These are phyloP conservation scores for Biscogniauxia sp. DNA, from an alignment of 2,329 filamentous ascomycete species.

Conservation along the genomic window DNA sequence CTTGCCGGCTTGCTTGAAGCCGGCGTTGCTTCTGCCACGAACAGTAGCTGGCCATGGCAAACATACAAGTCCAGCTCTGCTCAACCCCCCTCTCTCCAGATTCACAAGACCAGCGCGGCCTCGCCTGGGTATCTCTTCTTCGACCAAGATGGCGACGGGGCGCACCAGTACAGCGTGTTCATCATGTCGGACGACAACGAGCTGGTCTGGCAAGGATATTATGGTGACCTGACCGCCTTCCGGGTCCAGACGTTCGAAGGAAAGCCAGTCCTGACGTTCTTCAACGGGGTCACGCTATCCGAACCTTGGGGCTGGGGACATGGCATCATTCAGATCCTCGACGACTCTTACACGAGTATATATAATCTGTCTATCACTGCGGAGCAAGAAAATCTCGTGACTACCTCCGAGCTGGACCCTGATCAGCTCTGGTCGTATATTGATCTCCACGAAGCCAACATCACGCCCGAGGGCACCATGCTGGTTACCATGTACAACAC, in stretches of 20 bases:
- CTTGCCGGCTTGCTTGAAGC: constrained; percentile 4
- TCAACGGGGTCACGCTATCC: constrained; percentile 26
- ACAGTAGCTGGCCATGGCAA: constrained; percentile 22
- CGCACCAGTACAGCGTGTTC: constrained; percentile 22
- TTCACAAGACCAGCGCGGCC: constrained; percentile 17
- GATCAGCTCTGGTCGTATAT: constrained; percentile 16
- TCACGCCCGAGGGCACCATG: constrained; percentile 31
- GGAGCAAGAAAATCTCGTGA: constrained; percentile 12
- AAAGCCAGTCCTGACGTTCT: constrained; percentile 31
- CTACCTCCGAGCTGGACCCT: constrained; percentile 11
- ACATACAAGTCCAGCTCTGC: constrained; percentile 19
- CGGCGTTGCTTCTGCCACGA: constrained; percentile 6
- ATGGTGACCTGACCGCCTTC: constrained; percentile 25
- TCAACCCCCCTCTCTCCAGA: constrained; percentile 18
- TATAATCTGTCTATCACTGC: constrained; percentile 20
- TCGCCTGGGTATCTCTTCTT: constrained; percentile 23
- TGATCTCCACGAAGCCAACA: constrained; percentile 34
- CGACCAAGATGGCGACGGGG: constrained; percentile 20
- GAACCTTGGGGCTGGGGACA: constrained; percentile 31
- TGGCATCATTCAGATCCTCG: constrained; percentile 31
- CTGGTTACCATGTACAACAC: constrained; percentile 31
- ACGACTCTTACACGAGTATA: constrained; percentile 29
- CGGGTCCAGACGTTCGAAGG: constrained; percentile 30
- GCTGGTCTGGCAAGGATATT: constrained; percentile 29
- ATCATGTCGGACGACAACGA: constrained; percentile 26